phyloP scores from a whole-genome alignment of 2,329 filamentous ascomycete genomes.

The Cryphonectria radicalis region DNA sequence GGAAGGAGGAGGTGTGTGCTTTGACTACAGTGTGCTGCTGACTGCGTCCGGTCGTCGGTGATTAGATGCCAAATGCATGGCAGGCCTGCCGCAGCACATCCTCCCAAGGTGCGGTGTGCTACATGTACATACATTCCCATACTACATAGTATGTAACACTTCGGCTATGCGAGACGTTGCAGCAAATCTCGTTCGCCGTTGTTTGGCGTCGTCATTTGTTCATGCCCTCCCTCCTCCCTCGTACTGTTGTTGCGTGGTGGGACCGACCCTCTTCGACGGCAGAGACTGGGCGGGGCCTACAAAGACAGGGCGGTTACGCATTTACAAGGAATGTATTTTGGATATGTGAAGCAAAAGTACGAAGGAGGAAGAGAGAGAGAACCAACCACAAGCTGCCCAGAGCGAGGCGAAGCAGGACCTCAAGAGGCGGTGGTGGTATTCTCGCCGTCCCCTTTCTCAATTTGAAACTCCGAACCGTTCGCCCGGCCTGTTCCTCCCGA shows the following conservation, averaged over 20 bases:
- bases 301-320: not conserved
- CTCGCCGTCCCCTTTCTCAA: slow-evolving; percentile 7
- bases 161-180: not conserved
- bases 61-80: not conserved
- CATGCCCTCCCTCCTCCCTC: not conserved
- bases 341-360: not conserved
- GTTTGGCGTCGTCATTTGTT: not conserved
- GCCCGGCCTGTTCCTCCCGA: slow-evolving; percentile 17
- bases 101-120: not conserved
- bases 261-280: not conserved
- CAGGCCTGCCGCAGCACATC: not conserved
- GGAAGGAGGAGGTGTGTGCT: not conserved
- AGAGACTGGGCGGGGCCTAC: not conserved
- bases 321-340: not conserved
- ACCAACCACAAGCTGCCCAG: not conserved
- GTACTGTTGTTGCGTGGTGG: not conserved
- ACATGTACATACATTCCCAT: not conserved
- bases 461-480: not conserved
- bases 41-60: slow-evolving; percentile 11
- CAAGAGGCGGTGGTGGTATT: slow-evolving; percentile 5
- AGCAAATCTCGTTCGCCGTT: not conserved
- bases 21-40: not conserved
- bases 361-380: not conserved
- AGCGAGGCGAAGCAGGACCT: slow-evolving; percentile 17
- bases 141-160: not conserved